phyloP scores from a whole-genome alignment of 768 basidiomycete species.

The Lepiota venenata region DNA sequence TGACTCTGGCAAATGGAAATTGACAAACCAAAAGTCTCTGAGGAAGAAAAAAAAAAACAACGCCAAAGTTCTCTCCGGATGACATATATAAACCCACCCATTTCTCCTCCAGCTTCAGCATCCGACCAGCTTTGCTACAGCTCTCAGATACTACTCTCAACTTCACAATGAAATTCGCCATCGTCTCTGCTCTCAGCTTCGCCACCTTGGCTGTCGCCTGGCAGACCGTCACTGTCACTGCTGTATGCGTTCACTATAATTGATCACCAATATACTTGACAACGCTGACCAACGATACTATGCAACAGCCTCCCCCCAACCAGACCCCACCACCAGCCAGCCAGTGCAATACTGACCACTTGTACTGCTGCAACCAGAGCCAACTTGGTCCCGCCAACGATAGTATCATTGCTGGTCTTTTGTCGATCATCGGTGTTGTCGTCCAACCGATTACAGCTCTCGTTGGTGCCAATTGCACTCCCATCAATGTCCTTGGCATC shows the following conservation, averaged over 20 bases:
- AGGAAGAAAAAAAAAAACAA: no score
- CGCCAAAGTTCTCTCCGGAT: no score
- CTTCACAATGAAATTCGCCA: not conserved
- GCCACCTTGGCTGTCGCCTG: conserved; percentile 3
- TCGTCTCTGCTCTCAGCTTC: conserved; percentile 3
- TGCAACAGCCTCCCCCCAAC: no score
- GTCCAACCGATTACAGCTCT: not conserved
- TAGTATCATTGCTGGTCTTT: not conserved
- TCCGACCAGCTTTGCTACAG: not conserved
- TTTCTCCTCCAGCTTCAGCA: not conserved
- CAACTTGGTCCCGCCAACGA: not conserved
- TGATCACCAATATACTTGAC: not conserved
- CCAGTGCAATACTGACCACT: not conserved
- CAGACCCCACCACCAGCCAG: not conserved
- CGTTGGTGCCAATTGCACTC: not conserved
- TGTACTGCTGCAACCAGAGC: not conserved
- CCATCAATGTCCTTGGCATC: not conserved
- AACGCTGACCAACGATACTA: not conserved
- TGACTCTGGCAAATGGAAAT: no score
- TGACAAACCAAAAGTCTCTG: no score
- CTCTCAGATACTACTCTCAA: not conserved
- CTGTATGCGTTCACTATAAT: not conserved
- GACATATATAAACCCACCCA: no score
- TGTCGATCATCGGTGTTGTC: not conserved
- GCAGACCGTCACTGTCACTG: conserved; percentile 6